Evolutionary conservation across 306 rosid genomes (phyloP), one percentile per base, ranked within the genome.

Genomic region (Hylodesmum podocarpum): DNA sequence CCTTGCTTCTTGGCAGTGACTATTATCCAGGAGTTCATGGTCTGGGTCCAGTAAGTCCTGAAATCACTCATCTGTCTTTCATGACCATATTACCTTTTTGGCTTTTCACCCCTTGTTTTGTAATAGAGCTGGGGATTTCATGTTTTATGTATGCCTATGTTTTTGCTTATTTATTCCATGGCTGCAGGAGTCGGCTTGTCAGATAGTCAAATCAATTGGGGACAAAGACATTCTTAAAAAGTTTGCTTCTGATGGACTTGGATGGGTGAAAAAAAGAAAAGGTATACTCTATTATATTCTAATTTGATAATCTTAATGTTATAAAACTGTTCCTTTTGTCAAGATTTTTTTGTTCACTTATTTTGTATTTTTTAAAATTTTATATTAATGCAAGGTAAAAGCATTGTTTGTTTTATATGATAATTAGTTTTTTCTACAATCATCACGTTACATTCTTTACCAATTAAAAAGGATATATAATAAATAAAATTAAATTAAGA

Each of bases 1-100:
- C 91, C 61, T 78, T 92, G 73, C 85, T 90, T 87, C 91, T 92
- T 73, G 97, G 97, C 67, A 67, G 97, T 76, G 97, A 92, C 70
- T 92, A 92, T 80, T 81, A 75, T 64, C 86, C 61, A 71, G 96
- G 97, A 72, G 91, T 92, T 79, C 80, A 83, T 57, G 96, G 96
- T 74, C 34, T 92, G 71, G 93, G 97, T 61, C 92, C 83, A 47
- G 96, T 92, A 78, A 83, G 96, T 84, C 57, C 55, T 46, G 15
- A 82, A 72, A 73, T 10, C 2, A 58, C 29, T 24, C 47, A 73
- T 10, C 2, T 64, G 37, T 24, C 47, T 28, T 70, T 77, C 76
- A 62, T 27, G 19, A 65, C 25, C 68, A 74, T 59, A 34, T 43
- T 53, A 5, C 43, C 67, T 25, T 25, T 31, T 44, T 50, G 77